Evolutionary conservation across 2,329 filamentous ascomycete species (phyloP).

Genomic region (Fusarium verticillioides): DNA sequence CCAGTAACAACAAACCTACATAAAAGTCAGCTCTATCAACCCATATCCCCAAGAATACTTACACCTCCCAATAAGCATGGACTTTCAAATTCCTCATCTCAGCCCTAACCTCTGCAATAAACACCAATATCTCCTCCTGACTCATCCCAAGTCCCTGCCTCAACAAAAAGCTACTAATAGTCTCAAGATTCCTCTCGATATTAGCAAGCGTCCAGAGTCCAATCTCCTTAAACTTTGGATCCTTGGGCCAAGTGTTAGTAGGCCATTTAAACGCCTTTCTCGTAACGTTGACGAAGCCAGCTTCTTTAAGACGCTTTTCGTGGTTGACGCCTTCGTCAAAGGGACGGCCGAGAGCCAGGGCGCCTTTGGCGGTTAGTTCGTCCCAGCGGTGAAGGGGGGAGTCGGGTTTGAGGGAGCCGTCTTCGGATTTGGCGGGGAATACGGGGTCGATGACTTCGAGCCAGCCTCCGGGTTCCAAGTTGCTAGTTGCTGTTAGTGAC

Average conservation of each 20-base stretch:
- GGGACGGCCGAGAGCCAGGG: not conserved
- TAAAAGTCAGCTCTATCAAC: fast-evolving
- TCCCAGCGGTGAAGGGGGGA: slow-evolving; percentile 22
- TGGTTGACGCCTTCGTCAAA: slow-evolving; percentile 16
- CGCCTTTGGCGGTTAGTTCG: slow-evolving; percentile 17
- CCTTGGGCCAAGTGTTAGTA: slow-evolving; percentile 22
- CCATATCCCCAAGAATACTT: fast-evolving
- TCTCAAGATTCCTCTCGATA: slow-evolving; percentile 12
- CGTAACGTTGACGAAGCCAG: slow-evolving; percentile 18
- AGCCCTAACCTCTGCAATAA: slow-evolving; percentile 10
- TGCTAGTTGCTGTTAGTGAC: fast-evolving
- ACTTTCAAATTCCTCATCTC: slow-evolving; percentile 20
- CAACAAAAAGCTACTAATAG: slow-evolving; percentile 6
- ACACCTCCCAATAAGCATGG: slow-evolving; percentile 27
- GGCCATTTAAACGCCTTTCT: slow-evolving; percentile 16
- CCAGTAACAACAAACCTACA: slow-evolving; percentile 12
- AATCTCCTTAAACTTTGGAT: slow-evolving; percentile 22
- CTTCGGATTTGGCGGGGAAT: slow-evolving; percentile 32
- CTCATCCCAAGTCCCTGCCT: slow-evolving; percentile 18
- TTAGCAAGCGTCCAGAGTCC: slow-evolving; percentile 23
- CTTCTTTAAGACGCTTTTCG: slow-evolving; percentile 5
- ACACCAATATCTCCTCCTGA: slow-evolving; percentile 9
- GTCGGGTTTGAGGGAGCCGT: slow-evolving; percentile 9
- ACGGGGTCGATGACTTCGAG: slow-evolving; percentile 31
- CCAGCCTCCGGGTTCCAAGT: slow-evolving; percentile 27